Conservation (phyloP, 805 yeast genomes). For the Schizosaccharomyces cryophilus region DNA sequence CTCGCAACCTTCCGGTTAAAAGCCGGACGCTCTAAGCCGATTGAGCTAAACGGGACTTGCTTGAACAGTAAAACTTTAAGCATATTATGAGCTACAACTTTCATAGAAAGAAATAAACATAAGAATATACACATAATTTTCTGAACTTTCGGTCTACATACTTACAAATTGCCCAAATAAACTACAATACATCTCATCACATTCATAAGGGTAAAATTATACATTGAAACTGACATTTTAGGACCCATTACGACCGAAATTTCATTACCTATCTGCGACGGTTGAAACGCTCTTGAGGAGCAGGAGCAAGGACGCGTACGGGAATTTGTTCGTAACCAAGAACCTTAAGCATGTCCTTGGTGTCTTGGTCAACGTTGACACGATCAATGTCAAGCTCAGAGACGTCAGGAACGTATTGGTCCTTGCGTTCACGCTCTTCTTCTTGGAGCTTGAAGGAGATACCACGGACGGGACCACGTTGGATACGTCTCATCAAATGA, state of each 20-base stretch:
- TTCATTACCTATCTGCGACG: slow-evolving; percentile 2
- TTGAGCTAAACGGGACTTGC: background rate
- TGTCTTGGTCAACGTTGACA: slow-evolving; percentile 90
- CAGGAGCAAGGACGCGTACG: slow-evolving; percentile 35
- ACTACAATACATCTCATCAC: too few species aligned
- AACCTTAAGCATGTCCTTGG: slow-evolving; percentile 80
- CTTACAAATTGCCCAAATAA: too few species aligned
- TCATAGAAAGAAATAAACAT: background rate
- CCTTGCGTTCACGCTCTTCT: slow-evolving; percentile 99
- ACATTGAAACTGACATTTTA: background rate
- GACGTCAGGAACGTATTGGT: slow-evolving; percentile 99
- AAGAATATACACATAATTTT: too few species aligned
- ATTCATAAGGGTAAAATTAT: background rate
- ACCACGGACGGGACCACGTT: slow-evolving; percentile 99
- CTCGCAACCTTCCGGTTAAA: slow-evolving; percentile 1
- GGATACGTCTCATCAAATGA: slow-evolving; percentile 99
- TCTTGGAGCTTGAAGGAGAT: slow-evolving; percentile 99
- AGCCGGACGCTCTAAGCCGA: background rate
- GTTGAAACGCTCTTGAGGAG: background rate
- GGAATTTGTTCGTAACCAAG: slow-evolving; percentile 58
- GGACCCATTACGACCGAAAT: slow-evolving; percentile 1
- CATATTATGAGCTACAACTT: background rate
- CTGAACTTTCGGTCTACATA: too few species aligned
- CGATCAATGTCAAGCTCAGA: slow-evolving; percentile 82
- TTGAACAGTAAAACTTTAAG: background rate